Conservation (phyloP, 345 rosid species). For the Dipteronia sinensis region DNA sequence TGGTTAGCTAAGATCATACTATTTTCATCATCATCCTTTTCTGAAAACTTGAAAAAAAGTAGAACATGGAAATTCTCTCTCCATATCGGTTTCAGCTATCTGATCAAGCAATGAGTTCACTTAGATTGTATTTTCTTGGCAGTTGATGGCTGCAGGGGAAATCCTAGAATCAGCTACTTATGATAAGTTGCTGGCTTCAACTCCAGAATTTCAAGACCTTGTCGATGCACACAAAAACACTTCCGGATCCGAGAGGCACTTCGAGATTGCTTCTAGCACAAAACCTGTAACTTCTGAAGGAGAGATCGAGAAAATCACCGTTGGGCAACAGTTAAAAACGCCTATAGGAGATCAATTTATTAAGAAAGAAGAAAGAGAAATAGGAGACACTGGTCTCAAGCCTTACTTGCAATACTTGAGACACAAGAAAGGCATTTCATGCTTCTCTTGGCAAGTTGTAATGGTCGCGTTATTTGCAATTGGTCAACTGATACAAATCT, state of each 20-base stretch:
- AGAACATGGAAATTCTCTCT: not conserved
- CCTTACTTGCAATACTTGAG: constrained; percentile 50
- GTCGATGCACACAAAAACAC: constrained; percentile 47
- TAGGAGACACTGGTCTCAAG: constrained; percentile 52
- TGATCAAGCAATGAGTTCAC: not conserved
- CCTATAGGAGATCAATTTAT: constrained; percentile 53
- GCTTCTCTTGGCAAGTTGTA: constrained; percentile 24
- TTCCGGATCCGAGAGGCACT: constrained; percentile 22
- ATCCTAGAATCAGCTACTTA: constrained; percentile 40
- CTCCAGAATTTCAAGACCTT: constrained; percentile 49
- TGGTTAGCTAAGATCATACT: constrained; percentile 35
- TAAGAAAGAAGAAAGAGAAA: constrained; percentile 55
- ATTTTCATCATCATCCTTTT: not conserved
- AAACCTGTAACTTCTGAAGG: constrained; percentile 19
- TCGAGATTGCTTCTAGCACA: not conserved
- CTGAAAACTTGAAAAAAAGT: too few species aligned
- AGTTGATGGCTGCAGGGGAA: constrained; percentile 55
- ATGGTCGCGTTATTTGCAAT: constrained; percentile 26
- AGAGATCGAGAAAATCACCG: constrained; percentile 31
- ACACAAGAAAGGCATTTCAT: constrained; percentile 35
- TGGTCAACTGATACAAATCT: constrained; percentile 38
- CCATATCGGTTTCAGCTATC: not conserved
- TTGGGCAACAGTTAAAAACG: constrained; percentile 13
- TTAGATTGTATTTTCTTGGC: constrained; percentile 12
- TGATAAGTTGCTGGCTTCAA: constrained; percentile 39